phyloP scores from a whole-genome alignment of 2,329 filamentous ascomycete species.

The Aureobasidium subglaciale region DNA sequence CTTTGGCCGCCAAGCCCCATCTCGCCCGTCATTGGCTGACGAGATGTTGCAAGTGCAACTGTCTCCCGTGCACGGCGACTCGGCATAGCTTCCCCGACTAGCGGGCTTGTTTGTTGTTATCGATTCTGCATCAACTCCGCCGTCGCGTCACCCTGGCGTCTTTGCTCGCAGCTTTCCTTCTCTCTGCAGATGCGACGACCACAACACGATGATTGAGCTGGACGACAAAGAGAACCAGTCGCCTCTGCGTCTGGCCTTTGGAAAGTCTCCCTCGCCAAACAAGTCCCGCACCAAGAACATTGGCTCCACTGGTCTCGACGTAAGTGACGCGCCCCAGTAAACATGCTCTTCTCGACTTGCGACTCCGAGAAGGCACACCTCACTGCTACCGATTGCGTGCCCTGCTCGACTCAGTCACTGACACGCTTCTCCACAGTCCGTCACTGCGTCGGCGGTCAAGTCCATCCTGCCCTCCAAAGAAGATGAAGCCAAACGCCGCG shows the following conservation, averaged over 20 bases:
- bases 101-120: slow-evolving; percentile 10
- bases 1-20: not conserved
- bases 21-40: not conserved
- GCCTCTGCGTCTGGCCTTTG: slow-evolving; percentile 23
- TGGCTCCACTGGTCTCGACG: slow-evolving; percentile 82
- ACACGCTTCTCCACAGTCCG: slow-evolving; percentile 28
- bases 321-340: slow-evolving; percentile 55
- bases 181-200: not conserved
- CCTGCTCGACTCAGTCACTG: not conserved
- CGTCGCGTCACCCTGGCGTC: slow-evolving; percentile 9
- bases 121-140: not conserved
- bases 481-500: slow-evolving; percentile 60
- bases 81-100: not conserved
- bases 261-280: slow-evolving; percentile 38
- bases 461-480: slow-evolving; percentile 52
- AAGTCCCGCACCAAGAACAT: slow-evolving; percentile 93
- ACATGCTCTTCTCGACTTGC: slow-evolving; percentile 15
- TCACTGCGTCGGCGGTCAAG: slow-evolving; percentile 43
- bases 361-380: slow-evolving; percentile 68
- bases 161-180: not conserved
- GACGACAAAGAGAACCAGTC: slow-evolving; percentile 31
- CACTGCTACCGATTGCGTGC: not conserved
- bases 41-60: not conserved
- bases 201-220: slow-evolving; percentile 17
- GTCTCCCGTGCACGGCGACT: not conserved